These are phyloP conservation scores for Microcera coccophila DNA, from an alignment of 2,329 filamentous ascomycete genomes.

Conservation along the genomic window DNA sequence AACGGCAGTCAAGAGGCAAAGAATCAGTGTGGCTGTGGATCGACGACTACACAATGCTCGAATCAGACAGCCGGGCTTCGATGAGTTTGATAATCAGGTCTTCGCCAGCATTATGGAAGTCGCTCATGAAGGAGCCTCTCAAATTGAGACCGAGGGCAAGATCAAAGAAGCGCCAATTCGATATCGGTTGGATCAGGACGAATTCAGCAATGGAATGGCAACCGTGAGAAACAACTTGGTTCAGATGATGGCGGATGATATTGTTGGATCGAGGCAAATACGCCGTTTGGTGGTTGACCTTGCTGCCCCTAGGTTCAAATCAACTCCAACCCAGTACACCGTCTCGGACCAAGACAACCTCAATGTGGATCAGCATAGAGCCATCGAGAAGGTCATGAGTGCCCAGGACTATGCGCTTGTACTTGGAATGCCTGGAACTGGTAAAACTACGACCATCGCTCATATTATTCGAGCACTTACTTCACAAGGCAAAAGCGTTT, in stretches of 20 bases:
- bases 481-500: conserved; percentile 83
- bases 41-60: conserved; percentile 83
- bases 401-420: conserved; percentile 95
- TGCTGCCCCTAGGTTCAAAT: conserved; percentile 68
- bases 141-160: conserved; percentile 49
- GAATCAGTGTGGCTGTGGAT: conserved; percentile 86
- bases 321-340: conserved; percentile 58
- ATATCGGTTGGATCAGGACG: conserved; percentile 93
- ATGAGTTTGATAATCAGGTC: conserved; percentile 72
- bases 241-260: conserved; percentile 79
- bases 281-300: conserved; percentile 78
- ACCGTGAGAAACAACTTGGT: conserved; percentile 90
- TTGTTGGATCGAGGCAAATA: conserved; percentile 67
- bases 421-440: conserved; percentile 95
- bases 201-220: conserved; percentile 98
- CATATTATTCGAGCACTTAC: conserved; percentile 92
- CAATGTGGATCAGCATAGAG: conserved; percentile 81
- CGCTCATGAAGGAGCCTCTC: conserved; percentile 48
- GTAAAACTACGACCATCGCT: conserved; percentile 96
- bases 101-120: conserved; percentile 94
- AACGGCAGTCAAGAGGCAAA: conserved; percentile 66
- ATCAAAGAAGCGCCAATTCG: conserved; percentile 54
- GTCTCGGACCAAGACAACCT: conserved; percentile 62
- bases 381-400: conserved; percentile 93
- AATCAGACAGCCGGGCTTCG: conserved; percentile 69